Conservation (phyloP, 2,329 filamentous ascomycete genomes). For the Apiospora pterosperma region DNA sequence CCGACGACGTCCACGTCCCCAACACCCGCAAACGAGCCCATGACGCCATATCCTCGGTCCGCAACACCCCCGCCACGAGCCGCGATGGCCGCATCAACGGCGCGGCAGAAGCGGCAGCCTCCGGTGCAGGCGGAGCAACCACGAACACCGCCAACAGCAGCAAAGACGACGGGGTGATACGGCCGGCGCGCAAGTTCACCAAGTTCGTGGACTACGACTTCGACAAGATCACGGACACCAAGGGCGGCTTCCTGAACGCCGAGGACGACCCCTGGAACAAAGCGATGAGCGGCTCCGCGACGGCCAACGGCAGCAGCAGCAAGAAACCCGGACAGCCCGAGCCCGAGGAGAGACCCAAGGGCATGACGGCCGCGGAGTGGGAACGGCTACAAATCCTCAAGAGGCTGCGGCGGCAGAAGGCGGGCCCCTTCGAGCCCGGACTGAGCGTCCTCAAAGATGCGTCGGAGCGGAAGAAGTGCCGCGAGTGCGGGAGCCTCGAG, state of each 20-base stretch:
- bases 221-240: slow-evolving; percentile 96
- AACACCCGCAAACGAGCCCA: slow-evolving; percentile 68
- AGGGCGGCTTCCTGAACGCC: slow-evolving; percentile 87
- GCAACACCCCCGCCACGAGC: slow-evolving; percentile 45
- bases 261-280: slow-evolving; percentile 91
- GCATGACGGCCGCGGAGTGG: slow-evolving; percentile 92
- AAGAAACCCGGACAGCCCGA: slow-evolving; percentile 24
- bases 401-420: slow-evolving; percentile 67
- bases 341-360: slow-evolving; percentile 66
- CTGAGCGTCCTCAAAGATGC: slow-evolving; percentile 69
- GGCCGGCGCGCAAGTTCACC: slow-evolving; percentile 81
- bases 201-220: slow-evolving; percentile 98
- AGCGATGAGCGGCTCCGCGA: slow-evolving; percentile 56
- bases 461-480: slow-evolving; percentile 68
- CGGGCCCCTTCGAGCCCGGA: slow-evolving; percentile 84
- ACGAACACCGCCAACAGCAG: slow-evolving; percentile 31
- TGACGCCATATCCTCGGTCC: slow-evolving; percentile 55
- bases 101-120: slow-evolving; percentile 22
- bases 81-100: slow-evolving; percentile 62
- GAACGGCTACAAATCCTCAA: slow-evolving; percentile 75
- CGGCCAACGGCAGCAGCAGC: slow-evolving; percentile 23
- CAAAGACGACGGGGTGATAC: slow-evolving; percentile 44
- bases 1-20: slow-evolving; percentile 58
- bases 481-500: slow-evolving; percentile 79
- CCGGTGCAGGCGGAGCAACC: slow-evolving; percentile 29